Evolutionary conservation across 305 asterid species (phyloP), one percentile per base, ranked within the genome.

Genomic region (Rubia balearica): DNA sequence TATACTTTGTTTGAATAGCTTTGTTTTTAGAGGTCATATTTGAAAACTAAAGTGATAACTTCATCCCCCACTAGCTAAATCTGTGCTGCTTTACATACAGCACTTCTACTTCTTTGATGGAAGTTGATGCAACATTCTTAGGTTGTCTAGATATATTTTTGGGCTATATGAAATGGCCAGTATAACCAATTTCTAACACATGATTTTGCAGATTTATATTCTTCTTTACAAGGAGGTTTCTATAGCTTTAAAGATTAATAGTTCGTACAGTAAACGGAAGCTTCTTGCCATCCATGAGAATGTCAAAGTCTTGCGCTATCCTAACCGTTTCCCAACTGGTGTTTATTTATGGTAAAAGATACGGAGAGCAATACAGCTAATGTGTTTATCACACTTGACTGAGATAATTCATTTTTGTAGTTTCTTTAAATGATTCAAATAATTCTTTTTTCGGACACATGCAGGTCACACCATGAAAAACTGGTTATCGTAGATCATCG

Each of bases 381-480:
- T 13, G 42, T 24, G 38, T 67, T 45, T 46, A 40, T 16, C 0
- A 40, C 30, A 40, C 13, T n/a, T 6, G 30, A 40, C 30, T 17
- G 9, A 64, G 17, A 40, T 64, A 12, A 2, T 63, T 7, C 46
- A 48, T 48, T 16, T 48, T 51, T 16, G 8, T 27, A 13, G 16
- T 24, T 48, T 21, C 24, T 13, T 48, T 7, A 27, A 27, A 45
- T 46, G 70, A 48, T 62, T 49, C 0, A 19, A 42, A 41, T 8
- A 62, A 27, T 60, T 22, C 43, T 42, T 2, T 19, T 22, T 71
- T 49, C 76, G 73, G 49, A 67, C 16, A 46, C 70, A 42, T 87
- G 84, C 86, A 93, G 98, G 98, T 93, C 98, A 67, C 98, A 93
- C 83, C 98, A 93, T 81, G 98, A 93, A 83, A 93, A 93, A 78